Evolutionary conservation across 2,329 filamentous ascomycete genomes (phyloP), one percentile per base, ranked within the genome.

Genomic region (Colletotrichum sp.): DNA sequence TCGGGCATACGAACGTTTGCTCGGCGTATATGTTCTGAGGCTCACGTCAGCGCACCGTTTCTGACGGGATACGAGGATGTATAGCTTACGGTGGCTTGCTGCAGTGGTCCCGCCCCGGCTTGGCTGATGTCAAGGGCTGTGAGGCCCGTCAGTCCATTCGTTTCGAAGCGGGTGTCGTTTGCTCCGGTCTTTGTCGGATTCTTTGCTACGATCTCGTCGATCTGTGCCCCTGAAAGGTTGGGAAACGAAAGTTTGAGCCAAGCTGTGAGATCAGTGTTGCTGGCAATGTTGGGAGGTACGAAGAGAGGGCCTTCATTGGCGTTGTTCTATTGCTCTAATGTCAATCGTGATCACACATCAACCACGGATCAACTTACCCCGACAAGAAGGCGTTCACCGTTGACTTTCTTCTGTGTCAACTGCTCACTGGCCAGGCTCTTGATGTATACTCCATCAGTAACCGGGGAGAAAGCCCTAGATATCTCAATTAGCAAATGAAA

Each of bases 21-120:
- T 92, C 90, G 56, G 87, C 89, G 76, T 88, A 89, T 63, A 92
- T 86, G 78, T 90, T 89, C 74, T 85, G 82, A 10, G 85, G 88
- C 30, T 87, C 85, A 59, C 18, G 38, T 58, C 18, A 66, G 43
- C 43, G n/a, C 12, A 7, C 3, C 3, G 43, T 6, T 13, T 52
- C 4, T 0, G 10, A 7, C 1, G 10, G 43, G 12, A 21, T 52
- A 52, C 6, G n/a, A 52, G 24, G 24, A 24, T 24, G 24, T 24
- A 24, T 24, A 24, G 24, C 61, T 36, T 32, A 66, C 68, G 26
- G 24, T 66, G 3, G 61, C 72, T 18, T 55, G 69, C 78, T 92
- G 89, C 76, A 91, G 90, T 78, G 90, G 89, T 28, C 90, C 90
- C 3, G 85, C 87, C 3, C 84, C 89, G 38, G 85, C 84, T 34